Percentiles rank a stretch among this genome's conserved stretches.
Evolutionary conservation across 257 asterid genomes (phyloP).

Genomic region (Mentha longifolia): DNA sequence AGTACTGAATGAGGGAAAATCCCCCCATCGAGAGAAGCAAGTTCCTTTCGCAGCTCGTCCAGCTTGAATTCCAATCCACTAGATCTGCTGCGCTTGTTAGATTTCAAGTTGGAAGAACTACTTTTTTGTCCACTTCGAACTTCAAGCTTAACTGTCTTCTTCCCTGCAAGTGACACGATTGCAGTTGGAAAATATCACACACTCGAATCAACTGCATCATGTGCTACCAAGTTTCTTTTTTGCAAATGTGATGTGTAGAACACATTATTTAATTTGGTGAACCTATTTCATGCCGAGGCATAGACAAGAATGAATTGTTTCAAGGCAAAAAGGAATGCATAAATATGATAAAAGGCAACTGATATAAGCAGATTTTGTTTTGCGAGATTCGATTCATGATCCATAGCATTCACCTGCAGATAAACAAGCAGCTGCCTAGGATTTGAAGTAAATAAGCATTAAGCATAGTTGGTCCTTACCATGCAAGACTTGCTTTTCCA

Average conservation of each 20-base stretch:
- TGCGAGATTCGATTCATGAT: neutral
- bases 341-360: neutral
- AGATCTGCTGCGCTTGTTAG: slow-evolving; percentile 62
- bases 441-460: slow-evolving; percentile 21
- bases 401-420: neutral
- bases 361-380: neutral
- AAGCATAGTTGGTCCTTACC: slow-evolving; percentile 52
- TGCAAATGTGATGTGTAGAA: neutral
- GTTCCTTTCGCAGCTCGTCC: slow-evolving; percentile 86
- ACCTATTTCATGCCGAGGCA: slow-evolving; percentile 8
- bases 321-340: neutral
- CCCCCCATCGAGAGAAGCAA: slow-evolving; percentile 77
- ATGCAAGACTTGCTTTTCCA: slow-evolving; percentile 74
- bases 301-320: neutral
- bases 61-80: slow-evolving; percentile 67
- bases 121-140: slow-evolving; percentile 48
- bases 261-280: neutral
- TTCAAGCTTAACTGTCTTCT: slow-evolving; percentile 70
- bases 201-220: slow-evolving; percentile 9
- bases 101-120: slow-evolving; percentile 46
- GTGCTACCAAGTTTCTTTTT: slow-evolving; percentile 11
- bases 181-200: slow-evolving; percentile 1
- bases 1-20: slow-evolving; percentile 90
- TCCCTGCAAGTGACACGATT: slow-evolving; percentile 53
- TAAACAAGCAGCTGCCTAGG: neutral